A percentile compares a stretch with the other conserved stretches of the same genome.
These are phyloP conservation scores for Mrakia gelida DNA, from an alignment of 768 basidiomycete species.

Conservation along the genomic window DNA sequence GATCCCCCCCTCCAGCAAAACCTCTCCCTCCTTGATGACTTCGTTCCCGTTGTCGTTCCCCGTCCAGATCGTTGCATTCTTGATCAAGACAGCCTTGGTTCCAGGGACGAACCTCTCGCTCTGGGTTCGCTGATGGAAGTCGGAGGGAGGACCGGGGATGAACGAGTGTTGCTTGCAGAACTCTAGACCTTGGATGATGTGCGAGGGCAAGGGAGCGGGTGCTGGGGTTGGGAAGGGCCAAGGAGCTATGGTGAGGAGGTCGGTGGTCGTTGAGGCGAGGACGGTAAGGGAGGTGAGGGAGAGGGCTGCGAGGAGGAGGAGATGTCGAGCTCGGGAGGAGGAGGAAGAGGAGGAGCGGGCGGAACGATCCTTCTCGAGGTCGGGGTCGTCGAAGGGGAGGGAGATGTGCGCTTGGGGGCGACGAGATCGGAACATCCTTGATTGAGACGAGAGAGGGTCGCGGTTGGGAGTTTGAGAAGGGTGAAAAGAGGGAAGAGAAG, in stretches of 20 bases:
- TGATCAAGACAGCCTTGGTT: constrained; percentile 55
- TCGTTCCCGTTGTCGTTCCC: constrained; percentile 59
- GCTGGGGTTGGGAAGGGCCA: constrained; percentile 13
- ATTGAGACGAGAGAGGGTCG: neutral
- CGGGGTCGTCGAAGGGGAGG: neutral
- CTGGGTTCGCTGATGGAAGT: constrained; percentile 33
- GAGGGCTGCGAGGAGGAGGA: neutral
- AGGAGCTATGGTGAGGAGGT: neutral
- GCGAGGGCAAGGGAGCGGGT: neutral
- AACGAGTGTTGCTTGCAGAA: constrained; percentile 41
- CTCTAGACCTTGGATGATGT: constrained; percentile 34
- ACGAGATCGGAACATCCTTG: neutral
- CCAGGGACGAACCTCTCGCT: constrained; percentile 48
- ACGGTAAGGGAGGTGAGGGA: neutral
- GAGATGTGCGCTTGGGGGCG: neutral
- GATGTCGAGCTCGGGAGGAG: neutral
- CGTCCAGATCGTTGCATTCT: constrained; percentile 75
- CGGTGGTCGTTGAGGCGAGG: neutral
- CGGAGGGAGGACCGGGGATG: constrained; percentile 37
- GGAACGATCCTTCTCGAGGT: too few relatives aligned
- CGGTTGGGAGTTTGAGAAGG: neutral
- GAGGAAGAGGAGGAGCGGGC: neutral
- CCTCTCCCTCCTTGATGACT: constrained; percentile 54
- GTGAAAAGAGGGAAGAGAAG: neutral
- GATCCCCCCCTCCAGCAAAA: constrained; percentile 62